These are phyloP conservation scores for Fraxinus floribunda DNA, from an alignment of 305 asterid genomes.

Conservation along the genomic window DNA sequence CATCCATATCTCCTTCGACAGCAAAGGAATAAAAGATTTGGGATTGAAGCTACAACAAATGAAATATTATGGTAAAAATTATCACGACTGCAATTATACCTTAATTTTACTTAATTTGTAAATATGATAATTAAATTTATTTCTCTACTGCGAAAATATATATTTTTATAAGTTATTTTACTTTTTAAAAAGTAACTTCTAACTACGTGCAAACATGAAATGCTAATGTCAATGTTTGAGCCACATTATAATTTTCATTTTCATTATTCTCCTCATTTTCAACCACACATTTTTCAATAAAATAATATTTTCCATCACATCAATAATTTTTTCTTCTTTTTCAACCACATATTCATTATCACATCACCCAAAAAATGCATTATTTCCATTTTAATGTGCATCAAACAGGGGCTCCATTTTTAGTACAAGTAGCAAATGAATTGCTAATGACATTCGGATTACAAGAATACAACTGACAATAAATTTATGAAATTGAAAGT, in stretches of 20 bases:
- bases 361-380: too few species aligned
- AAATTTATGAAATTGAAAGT: background rate
- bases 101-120: background rate
- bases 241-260: too few species aligned
- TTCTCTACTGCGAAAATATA: too few species aligned
- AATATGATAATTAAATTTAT: background rate
- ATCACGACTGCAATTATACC: too few species aligned
- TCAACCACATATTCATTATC: too few species aligned
- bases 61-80: background rate
- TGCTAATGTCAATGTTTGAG: background rate
- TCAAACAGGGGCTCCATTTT: too few species aligned
- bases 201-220: background rate
- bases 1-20: background rate
- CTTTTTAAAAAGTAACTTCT: background rate
- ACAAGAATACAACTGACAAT: background rate
- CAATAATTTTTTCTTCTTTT: too few species aligned
- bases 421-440: background rate
- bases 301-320: too few species aligned
- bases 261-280: too few species aligned
- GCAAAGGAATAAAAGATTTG: background rate
- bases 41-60: background rate
- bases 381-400: too few species aligned
- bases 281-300: too few species aligned
- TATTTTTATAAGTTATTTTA: too few species aligned
- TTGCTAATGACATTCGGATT: background rate